Conservation (phyloP, 257 asterid genomes). For the Solanum bukasovii region DNA sequence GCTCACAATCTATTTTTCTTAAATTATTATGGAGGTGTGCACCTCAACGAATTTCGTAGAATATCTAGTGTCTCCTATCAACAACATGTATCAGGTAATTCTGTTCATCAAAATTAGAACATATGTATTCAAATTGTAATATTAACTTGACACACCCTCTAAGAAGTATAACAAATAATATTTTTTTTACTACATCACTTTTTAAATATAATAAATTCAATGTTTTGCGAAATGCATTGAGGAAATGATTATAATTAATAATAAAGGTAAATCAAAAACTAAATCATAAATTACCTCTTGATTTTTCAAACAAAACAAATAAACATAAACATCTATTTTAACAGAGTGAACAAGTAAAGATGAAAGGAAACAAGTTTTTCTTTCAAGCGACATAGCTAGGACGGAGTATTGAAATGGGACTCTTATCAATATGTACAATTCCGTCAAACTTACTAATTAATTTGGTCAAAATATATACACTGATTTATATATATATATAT, state of each 20-base stretch:
- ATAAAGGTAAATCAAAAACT: no score
- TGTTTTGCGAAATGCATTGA: no score
- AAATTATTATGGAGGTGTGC: no score
- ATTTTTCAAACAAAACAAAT: not conserved
- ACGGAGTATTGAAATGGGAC: not conserved
- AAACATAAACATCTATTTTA: no score
- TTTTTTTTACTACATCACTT: no score
- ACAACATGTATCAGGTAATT: rapidly evolving
- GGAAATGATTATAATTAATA: no score
- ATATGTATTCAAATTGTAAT: not conserved
- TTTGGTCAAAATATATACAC: not conserved
- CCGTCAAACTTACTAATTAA: not conserved
- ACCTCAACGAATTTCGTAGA: no score
- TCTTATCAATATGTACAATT: not conserved
- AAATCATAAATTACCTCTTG: no score
- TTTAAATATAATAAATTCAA: no score
- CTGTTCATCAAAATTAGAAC: rapidly evolving
- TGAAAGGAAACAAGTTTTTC: not conserved
- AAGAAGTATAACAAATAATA: no score
- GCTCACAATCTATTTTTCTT: not conserved
- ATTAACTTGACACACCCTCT: not conserved
- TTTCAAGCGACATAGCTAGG: not conserved
- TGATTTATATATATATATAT: not conserved
- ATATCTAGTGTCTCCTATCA: no score
- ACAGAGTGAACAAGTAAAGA: no score